Evolutionary conservation across 352 stramenopile genomes (phyloP).

Genomic region (Phytophthora hybrid): DNA sequence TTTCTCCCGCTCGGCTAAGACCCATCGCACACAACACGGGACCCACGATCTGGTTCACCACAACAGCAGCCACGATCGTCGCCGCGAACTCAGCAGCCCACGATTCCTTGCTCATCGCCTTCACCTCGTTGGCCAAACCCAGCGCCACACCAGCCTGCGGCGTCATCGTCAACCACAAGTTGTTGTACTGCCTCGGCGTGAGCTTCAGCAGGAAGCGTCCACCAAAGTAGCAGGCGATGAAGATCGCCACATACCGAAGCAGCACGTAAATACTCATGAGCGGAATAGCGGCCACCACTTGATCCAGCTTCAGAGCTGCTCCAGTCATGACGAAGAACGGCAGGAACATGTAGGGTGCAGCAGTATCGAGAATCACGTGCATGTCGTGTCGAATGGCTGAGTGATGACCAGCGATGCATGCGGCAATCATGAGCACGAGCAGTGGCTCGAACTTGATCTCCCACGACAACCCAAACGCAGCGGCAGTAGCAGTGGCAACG

Average conservation of each 20-base stretch:
- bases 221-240: conserved; percentile 66
- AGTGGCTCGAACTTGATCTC: conserved; percentile 76
- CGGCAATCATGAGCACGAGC: conserved; percentile 72
- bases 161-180: conserved; percentile 78
- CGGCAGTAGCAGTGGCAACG: conserved; percentile 51
- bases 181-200: conserved; percentile 67
- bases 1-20: conserved; percentile 60
- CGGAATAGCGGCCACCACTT: conserved; percentile 65
- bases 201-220: conserved; percentile 69
- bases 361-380: conserved; percentile 75
- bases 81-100: conserved; percentile 68
- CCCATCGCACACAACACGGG: conserved; percentile 67
- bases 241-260: conserved; percentile 67
- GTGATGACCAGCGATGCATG: conserved; percentile 69
- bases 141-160: conserved; percentile 70
- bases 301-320: conserved; percentile 67
- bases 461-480: conserved; percentile 40
- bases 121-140: conserved; percentile 70
- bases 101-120: conserved; percentile 54
- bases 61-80: conserved; percentile 71
- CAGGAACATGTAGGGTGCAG: conserved; percentile 74
- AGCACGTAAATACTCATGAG: conserved; percentile 72
- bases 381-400: conserved; percentile 71
- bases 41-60: conserved; percentile 77
- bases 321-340: conserved; percentile 84